Base-by-base conservation (phyloP, 2,329 filamentous ascomycete genomes). In the Mollisia scopiformis region DNA sequence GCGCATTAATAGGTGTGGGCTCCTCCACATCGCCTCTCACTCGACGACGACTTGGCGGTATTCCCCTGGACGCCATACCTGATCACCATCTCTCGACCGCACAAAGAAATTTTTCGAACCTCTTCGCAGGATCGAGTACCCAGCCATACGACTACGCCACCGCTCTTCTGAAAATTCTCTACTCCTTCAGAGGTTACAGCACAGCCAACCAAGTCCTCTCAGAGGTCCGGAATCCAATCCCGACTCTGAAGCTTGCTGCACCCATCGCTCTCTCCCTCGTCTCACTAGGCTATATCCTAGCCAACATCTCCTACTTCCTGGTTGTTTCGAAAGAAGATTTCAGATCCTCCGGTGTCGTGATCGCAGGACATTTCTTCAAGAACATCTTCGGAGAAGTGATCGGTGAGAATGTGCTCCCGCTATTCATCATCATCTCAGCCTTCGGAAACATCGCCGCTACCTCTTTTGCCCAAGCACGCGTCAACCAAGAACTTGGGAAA, bases 281-380 rank as follows among this genome's bases (percentile, higher is more conserved):
- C n/a, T 80, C 81, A 0, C 70, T 84, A 25, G 71, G 83, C 0
- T 87, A 87, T 69, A 80, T 86, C 72, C 75, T 85, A 43, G 78
- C 81, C 71, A 86, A 85, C 69, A 77, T 85, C 33, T 82, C 84
- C 21, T 86, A 86, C 71, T 86, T 87, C 66, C 80, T 83, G 3
- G 84, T 83, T 7, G 82, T 86, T 1, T 81, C 83, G 19, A 81
- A 81, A 62, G 78, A 83, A 6, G 81, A 85, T 59, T 83, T 88
- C 63, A 74, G 79, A 16, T 73, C 75, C 2, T 82, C 82, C 0
- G 84, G 83, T 19, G 79, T 80, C 23, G 79, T 84, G 1, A 79
- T 85, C 2, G 84, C 84, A 0, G 84, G 82, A 0, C 76, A 79
- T 4, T 85, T 87, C 72, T 86, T 88, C 74, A 78, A 80, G 61